Base-by-base conservation (phyloP, 805 yeast genomes). In the Candida multigemmis region DNA sequence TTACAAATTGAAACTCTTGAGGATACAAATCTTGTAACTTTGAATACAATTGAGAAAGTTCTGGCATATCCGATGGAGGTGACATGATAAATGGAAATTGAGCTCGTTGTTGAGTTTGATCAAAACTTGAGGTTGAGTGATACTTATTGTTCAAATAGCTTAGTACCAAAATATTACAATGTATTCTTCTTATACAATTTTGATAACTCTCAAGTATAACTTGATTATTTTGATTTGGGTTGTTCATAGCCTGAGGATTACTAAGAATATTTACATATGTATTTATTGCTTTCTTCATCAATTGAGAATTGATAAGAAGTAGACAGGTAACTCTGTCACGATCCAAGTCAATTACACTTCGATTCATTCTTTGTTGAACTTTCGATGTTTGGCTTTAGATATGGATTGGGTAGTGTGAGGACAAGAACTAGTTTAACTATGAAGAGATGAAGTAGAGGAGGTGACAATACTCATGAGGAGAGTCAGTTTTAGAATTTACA, bases 11-110 rank as follows among this genome's bases (percentile, higher is more conserved):
- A n/a, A 63, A 44, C 1, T 74, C 73, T 33, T 71, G 77, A 0
- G 75, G 76, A 34, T 71, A 72, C 19, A 72, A 41, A 27, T 63
- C 65, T 37, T 65, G 68, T 15, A 66, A 47, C 25, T 56, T 51
- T n/a, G 54, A 53, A 42, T 72, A 72, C 21, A 65, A 55, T 20
- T 58, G 65, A 26, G 52, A 50, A 22, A 72, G 50, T 36, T 70
- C 77, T 0, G 76, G 74, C 51, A 70, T 56, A 23, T 69, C 76
- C 3, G 61, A 61, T 6, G 77, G 77, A 4, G 79, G 65, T 2
- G 68, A 52, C 32, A 71, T 57, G 21, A 71, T 66, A 16, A 65
- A 59, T 2, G 79, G 79, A 30, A 62, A 62, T 10, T 44, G 47
- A 26, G 43, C 41, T 34, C 50, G 46, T 23, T 47, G 51, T 18